Evolutionary conservation across 768 basidiomycete genomes (phyloP), one percentile per base, ranked within the genome.

Genomic region (Trametes cinnabarina): DNA sequence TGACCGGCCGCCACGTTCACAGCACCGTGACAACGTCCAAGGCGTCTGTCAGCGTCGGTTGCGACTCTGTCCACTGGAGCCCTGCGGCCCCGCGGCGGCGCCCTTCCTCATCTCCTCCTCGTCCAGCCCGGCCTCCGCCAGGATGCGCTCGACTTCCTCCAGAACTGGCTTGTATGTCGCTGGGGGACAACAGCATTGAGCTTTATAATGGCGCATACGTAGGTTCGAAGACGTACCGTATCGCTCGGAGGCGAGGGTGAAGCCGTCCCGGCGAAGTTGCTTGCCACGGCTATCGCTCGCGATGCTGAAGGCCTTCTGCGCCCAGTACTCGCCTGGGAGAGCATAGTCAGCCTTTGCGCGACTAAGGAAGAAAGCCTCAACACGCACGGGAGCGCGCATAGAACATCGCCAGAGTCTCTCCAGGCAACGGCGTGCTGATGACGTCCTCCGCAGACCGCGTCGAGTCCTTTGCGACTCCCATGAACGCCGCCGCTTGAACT

Each of bases 131-230:
- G 94, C 92, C 64, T 92, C 91, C 10, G 81, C 82, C 49, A 93
- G 71, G 41, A 94, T 94, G 63, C 81, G 87, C 68, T 92, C 91
- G 2, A 94, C 87, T 68, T 94, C 90, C 60, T 86, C 76, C 17
- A 95, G 70, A 6, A 91, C 79, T 0, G 92, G 94, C 65, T 92
- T 90, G 68, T 96, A 96, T 34, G 76, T 77, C n/a, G 73, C 90
- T 91, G 55, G 6, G 7, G 30, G 7, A 32, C 12, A 32, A n/a
- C n/a, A n/a, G n/a, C 30, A 32, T 32, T 32, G 30, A 32, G 30
- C 30, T 32, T 32, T 12, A 20, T 30, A 39, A 1, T 26, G 48
- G 11, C 12, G 17, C 14, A 28, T 14, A 15, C 47, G 37, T 25
- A 4, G 22, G 30, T 39, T 19, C n/a, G 49, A 19, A 48, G 37